phyloP scores from a whole-genome alignment of 1,139 yeast genomes.

The Nakaseomyces bracarensis region DNA sequence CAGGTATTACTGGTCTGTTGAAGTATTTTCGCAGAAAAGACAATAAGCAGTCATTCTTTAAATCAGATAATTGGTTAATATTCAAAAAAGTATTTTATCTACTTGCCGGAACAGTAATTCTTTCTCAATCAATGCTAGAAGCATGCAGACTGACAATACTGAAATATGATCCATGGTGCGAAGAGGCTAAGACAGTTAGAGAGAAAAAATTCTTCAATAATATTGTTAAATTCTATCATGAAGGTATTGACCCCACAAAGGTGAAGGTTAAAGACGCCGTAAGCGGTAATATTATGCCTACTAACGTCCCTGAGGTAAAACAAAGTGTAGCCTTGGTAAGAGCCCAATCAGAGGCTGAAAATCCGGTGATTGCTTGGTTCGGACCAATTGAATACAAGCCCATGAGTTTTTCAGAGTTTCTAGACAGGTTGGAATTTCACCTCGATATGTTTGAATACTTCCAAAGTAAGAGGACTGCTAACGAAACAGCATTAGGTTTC shows the following conservation, averaged over 20 bases:
- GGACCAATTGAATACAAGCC: conserved; percentile 51
- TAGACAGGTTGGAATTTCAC: conserved; percentile 35
- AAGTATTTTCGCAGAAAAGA: conserved; percentile 3
- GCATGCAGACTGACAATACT: conserved; percentile 40
- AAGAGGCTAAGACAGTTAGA: conserved; percentile 41
- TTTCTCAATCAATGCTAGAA: conserved; percentile 37
- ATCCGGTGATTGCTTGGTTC: conserved; percentile 41
- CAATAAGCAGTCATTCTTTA: conserved; percentile 11
- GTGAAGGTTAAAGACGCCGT: conserved; percentile 29
- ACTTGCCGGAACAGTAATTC: conserved; percentile 23
- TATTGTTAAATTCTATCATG: conserved; percentile 29
- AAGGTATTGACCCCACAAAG: conserved; percentile 31
- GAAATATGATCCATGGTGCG: conserved; percentile 57
- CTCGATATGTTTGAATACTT: conserved; percentile 26
- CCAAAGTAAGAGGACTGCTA: conserved; percentile 16
- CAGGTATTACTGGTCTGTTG: conserved; percentile 6
- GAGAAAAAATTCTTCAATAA: conserved; percentile 32
- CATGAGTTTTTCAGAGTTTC: conserved; percentile 44
- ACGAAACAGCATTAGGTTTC: conserved; percentile 3
- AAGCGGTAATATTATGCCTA: conserved; percentile 26
- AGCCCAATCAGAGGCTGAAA: conserved; percentile 39
- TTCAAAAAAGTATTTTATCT: conserved; percentile 18
- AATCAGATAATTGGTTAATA: conserved; percentile 12
- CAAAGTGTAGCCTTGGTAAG: conserved; percentile 37
- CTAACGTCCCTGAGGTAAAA: conserved; percentile 29